phyloP scores from a whole-genome alignment of 352 stramenopile species.

The Phytophthora pisi region DNA sequence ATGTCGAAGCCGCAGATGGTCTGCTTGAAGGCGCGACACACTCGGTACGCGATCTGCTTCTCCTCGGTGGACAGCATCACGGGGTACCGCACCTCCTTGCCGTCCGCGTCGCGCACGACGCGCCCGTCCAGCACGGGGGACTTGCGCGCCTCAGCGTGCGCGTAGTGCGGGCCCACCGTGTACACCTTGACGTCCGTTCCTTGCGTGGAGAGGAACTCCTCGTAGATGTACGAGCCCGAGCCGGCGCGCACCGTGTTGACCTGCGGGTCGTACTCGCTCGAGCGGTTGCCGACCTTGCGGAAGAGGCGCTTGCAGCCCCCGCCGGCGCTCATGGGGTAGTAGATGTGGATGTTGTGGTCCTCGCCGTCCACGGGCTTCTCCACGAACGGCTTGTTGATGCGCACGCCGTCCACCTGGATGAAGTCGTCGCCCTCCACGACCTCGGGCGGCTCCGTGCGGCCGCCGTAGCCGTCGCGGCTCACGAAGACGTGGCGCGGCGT shows the following conservation, averaged over 20 bases:
- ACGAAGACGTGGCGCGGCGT: conserved; percentile 96
- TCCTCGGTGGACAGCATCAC: conserved; percentile 98
- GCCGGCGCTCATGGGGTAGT: conserved; percentile 98
- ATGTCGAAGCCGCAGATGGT: conserved; percentile 99
- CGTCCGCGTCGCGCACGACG: conserved; percentile 96
- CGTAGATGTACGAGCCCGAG: conserved; percentile 96
- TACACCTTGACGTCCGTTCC: conserved; percentile 99
- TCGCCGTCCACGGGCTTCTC: conserved; percentile 99
- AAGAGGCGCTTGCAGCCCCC: conserved; percentile 99
- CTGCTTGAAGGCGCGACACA: conserved; percentile 82
- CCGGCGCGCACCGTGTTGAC: conserved; percentile 93
- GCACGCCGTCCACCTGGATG: conserved; percentile 91
- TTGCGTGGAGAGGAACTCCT: conserved; percentile 99
- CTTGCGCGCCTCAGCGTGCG: conserved; percentile 99
- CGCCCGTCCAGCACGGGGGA: conserved; percentile 98
- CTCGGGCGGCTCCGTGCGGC: conserved; percentile 35
- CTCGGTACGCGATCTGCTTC: conserved; percentile 97
- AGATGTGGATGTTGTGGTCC: conserved; percentile 99
- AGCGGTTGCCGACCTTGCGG: conserved; percentile 95
- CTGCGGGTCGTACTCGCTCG: conserved; percentile 95
- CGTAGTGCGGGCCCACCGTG: conserved; percentile 98
- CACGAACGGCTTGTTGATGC: conserved; percentile 99
- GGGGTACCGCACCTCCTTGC: conserved; percentile 99
- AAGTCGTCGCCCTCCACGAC: conserved; percentile 82
- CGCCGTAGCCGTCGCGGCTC: conserved; percentile 92